Evolutionary conservation across 1,139 yeast species (phyloP), one percentile per base, ranked within the genome.

Genomic region (Debaryomyces fabryi): DNA sequence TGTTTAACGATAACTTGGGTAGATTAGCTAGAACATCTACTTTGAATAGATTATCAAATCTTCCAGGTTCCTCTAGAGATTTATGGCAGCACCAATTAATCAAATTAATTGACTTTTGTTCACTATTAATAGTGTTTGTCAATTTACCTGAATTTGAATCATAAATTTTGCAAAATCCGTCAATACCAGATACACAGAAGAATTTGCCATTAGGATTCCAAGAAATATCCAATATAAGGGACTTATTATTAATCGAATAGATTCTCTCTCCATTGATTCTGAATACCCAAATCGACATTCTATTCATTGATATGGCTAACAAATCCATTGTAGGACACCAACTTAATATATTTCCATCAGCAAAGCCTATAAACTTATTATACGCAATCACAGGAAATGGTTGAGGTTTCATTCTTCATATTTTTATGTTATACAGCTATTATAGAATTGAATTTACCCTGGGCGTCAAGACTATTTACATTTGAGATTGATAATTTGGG

Each of bases 271-370:
- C 87, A 52, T 78, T 79, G 42, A 78, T 64, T 40, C 88, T 68
- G 51, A 76, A 80, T 13, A 82, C 77, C 75, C 80, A 72, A 18
- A 82, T 70, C 8, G 83, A 73, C 49, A 68, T 74, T 42, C 69
- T 72, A 44, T 76, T 74, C 69, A 76, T 75, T 41, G 79, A 71
- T 4, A 81, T 64, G 21, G 82, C 77, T 35, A 83, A 57, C 39
- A 83, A 65, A 54, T 81, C 82, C 71, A 82, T 76, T 9, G 76
- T 68, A 0, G 87, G 86, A 57, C 85, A 81, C 80, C 85, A 79
- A 47, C 74, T 68, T 46, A 80, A 56, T 43, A 74, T 66, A 44
- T 62, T 67, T 1, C 78, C 75, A 51, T 74, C 74, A 30, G 79
- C 65, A 42, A 71, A 60, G 10, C 78, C 78, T 48, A 72, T 58